Percentiles rank a stretch among this genome's conserved stretches.
Evolutionary conservation across 2,329 filamentous ascomycete genomes (phyloP).

Genomic region (Phaeoacremonium minimum): DNA sequence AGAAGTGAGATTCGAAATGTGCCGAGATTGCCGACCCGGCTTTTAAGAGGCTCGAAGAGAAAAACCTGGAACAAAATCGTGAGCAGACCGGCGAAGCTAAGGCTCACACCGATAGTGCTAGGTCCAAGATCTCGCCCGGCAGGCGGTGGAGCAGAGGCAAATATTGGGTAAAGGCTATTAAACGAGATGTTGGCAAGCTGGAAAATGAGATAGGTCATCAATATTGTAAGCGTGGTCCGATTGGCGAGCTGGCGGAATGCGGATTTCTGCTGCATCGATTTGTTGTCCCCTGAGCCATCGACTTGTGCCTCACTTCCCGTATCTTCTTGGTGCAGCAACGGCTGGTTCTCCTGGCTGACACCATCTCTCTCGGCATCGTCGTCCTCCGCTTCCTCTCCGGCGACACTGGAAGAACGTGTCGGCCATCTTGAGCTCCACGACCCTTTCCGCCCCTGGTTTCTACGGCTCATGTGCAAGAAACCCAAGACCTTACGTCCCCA

Average conservation of each 20-base stretch:
- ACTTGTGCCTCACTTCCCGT: constrained; percentile 17
- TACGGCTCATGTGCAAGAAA: constrained; percentile 22
- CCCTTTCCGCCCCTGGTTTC: constrained; percentile 12
- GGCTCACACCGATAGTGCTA: constrained; percentile 75
- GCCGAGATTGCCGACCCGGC: constrained; percentile 76
- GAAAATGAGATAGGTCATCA: constrained; percentile 87
- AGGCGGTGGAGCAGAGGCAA: constrained; percentile 70
- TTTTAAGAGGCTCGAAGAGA: constrained; percentile 74
- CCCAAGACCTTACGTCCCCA: constrained; percentile 24
- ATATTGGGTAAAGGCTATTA: constrained; percentile 93
- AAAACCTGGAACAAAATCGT: constrained; percentile 90
- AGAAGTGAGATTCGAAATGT: constrained; percentile 77
- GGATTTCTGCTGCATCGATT: constrained; percentile 42
- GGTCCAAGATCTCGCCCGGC: constrained; percentile 73
- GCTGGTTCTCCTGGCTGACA: constrained; percentile 3
- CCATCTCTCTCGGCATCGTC: constrained; percentile 9
- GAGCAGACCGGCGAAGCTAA: constrained; percentile 77
- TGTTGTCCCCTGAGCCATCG: constrained; percentile 29
- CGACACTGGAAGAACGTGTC: constrained; percentile 2
- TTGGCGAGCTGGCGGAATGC: constrained; percentile 62
- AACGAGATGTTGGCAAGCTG: constrained; percentile 92
- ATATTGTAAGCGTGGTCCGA: constrained; percentile 74
- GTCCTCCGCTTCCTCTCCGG: constrained; percentile 4
- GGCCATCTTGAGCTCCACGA: constrained; percentile 19
- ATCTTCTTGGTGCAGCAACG: constrained; percentile 13